Base-by-base conservation (phyloP, 768 basidiomycete genomes). In the Tylopilus subfusipes region DNA sequence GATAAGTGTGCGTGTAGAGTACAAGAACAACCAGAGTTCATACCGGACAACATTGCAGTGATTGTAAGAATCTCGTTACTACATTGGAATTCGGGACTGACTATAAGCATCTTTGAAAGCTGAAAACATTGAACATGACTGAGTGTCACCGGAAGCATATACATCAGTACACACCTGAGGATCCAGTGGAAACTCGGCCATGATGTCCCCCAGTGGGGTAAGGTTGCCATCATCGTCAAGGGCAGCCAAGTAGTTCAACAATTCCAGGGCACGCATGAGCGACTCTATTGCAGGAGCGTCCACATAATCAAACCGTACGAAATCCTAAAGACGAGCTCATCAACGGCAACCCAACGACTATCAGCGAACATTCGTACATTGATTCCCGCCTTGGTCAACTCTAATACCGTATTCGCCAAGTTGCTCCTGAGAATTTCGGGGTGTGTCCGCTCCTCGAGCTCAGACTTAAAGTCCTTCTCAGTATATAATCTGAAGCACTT, bases 161-260 rank as follows among this genome's bases (percentile, higher is more conserved):
- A n/a, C 29, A 42, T 1, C 19, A 42, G 1, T 13, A 55, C 78
- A 34, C 59, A 89, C 90, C 78, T 95, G 95, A 36, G 96, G 96
- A 70, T 98, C 96, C n/a, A 99, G 80, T 12, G 95, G 96, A 77
- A 98, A 98, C 63, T 98, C 93, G 0, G 97, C 96, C 96, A 98
- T 98, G 56, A 93, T 86, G 34, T 73, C 76, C 5, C 97, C 97
- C 10, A 98, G 74, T 0, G 84, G 72, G 1, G 97, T 98, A 54
- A 98, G 70, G 48, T 92, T 84, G 13, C 97, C 95, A 4, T 96
- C 93, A 62, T 98, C 94, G 65, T 98, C 93, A 55, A 99, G 76
- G 1, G 95, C 96, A 8, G 88, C 84, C 42, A 98, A 79, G 70
- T 86, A 96, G 66, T 98, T 96, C 43, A 99, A 78, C 33, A 98